Evolutionary conservation across 202 grass and related monocot genomes (phyloP).

Genomic region (Saccharum hybrid): DNA sequence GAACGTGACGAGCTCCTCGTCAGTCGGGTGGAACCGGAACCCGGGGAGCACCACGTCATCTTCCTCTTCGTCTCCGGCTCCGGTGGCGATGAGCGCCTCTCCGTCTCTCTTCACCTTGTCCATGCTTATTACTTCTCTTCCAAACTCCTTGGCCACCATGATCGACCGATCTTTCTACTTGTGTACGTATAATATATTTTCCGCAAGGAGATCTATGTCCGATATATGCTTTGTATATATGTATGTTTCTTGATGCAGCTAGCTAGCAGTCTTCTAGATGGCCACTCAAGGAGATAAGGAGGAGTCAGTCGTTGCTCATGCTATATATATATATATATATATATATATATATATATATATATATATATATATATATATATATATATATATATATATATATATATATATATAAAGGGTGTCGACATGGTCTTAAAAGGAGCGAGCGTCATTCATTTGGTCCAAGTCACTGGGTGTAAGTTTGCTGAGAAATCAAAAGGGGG

Average conservation of each 20-base stretch:
- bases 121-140: constrained; percentile 13
- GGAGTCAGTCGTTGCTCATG: not conserved
- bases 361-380: no score
- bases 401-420: not conserved
- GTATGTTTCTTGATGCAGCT: constrained; percentile 21
- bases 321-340: no score
- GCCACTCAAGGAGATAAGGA: constrained; percentile 4
- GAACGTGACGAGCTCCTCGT: constrained; percentile 90
- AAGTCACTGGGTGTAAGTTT: constrained; percentile 5
- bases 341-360: no score
- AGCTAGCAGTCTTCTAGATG: not conserved
- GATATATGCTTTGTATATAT: not conserved
- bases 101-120: constrained; percentile 47
- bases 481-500: constrained; percentile 30
- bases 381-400: no score
- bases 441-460: constrained; percentile 42
- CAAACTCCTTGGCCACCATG: constrained; percentile 40
- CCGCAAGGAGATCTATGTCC: not conserved
- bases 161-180: not conserved
- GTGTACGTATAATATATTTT: not conserved
- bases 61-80: constrained; percentile 42
- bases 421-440: constrained; percentile 12
- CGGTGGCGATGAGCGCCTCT: constrained; percentile 32
- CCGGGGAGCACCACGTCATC: constrained; percentile 75
- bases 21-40: constrained; percentile 93